Percentiles rank a stretch among this genome's conserved stretches.
phyloP scores from a whole-genome alignment of 1,139 yeast species.

The Magnusiomyces clavatus region DNA sequence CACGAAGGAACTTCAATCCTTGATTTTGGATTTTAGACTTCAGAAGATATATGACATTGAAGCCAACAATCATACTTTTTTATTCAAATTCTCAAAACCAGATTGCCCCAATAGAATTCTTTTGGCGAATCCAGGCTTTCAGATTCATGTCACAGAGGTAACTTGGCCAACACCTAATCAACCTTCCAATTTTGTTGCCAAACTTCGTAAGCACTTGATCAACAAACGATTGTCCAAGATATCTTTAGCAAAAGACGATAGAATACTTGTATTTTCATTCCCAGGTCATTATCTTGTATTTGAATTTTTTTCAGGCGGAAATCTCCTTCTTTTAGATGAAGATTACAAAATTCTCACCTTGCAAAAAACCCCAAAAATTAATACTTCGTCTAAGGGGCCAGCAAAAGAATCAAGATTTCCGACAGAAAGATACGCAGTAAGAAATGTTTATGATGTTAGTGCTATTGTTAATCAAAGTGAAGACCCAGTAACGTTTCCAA shows the following conservation, averaged over 20 bases:
- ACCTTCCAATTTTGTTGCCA: slow-evolving; percentile 80
- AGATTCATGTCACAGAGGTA: slow-evolving; percentile 70
- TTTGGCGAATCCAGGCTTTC: slow-evolving; percentile 81
- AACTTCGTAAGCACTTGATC: slow-evolving; percentile 78
- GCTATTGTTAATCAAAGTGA: background rate
- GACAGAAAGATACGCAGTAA: slow-evolving; percentile 18
- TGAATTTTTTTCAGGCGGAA: slow-evolving; percentile 95
- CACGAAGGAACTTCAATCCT: slow-evolving; percentile 52
- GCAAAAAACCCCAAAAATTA: slow-evolving; percentile 7
- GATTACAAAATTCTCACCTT: slow-evolving; percentile 60
- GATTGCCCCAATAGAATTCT: slow-evolving; percentile 63
- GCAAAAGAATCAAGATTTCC: slow-evolving; percentile 7
- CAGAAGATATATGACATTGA: slow-evolving; percentile 81
- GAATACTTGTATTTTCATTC: slow-evolving; percentile 74
- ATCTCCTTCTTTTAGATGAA: slow-evolving; percentile 68
- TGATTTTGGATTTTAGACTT: slow-evolving; percentile 58
- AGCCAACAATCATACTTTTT: slow-evolving; percentile 62
- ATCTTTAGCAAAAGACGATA: slow-evolving; percentile 67
- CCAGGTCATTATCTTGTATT: slow-evolving; percentile 70
- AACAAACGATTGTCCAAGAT: slow-evolving; percentile 68
- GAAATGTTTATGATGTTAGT: slow-evolving; percentile 17
- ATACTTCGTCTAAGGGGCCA: background rate
- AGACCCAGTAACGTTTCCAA: too few relatives aligned
- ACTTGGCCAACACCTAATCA: slow-evolving; percentile 72
- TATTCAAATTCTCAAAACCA: slow-evolving; percentile 75